A percentile compares a stretch with the other conserved stretches of the same genome.
Evolutionary conservation across 352 stramenopile genomes (phyloP).

Genomic region (Globisporangium lucens): DNA sequence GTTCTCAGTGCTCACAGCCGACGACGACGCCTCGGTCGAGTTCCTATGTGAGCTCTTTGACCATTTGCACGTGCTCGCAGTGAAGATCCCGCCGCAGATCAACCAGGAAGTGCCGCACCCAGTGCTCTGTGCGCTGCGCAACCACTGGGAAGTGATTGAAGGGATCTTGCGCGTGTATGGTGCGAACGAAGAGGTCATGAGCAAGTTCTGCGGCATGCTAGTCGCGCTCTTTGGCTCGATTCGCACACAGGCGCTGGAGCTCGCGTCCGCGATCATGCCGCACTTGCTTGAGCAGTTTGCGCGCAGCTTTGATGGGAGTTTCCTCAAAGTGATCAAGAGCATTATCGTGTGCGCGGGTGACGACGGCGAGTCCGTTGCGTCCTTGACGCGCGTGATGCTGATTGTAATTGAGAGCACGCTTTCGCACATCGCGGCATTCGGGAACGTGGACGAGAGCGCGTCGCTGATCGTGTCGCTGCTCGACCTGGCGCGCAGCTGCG

Average conservation of each 20-base stretch:
- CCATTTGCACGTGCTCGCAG: conserved; percentile 56
- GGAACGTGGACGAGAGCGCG: conserved; percentile 53
- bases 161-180: conserved; percentile 50
- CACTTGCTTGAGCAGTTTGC: conserved; percentile 62
- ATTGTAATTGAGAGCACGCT: conserved; percentile 56
- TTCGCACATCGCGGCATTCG: conserved; percentile 45
- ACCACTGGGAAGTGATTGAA: conserved; percentile 53
- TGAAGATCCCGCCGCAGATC: conserved; percentile 54
- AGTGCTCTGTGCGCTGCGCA: conserved; percentile 51
- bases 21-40: conserved; percentile 47
- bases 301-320: conserved; percentile 51
- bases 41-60: conserved; percentile 60
- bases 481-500: conserved; percentile 55
- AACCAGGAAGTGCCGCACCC: conserved; percentile 62
- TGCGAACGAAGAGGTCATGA: conserved; percentile 49
- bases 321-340: conserved; percentile 67
- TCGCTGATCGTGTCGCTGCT: conserved; percentile 50
- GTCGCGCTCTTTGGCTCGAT: conserved; percentile 61
- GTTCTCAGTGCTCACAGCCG: conserved; percentile 37
- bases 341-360: conserved; percentile 62
- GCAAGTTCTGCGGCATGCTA: conserved; percentile 53
- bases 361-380: conserved; percentile 49
- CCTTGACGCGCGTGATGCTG: conserved; percentile 63
- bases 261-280: conserved; percentile 63
- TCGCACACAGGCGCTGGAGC: conserved; percentile 54